Conservation (phyloP, 345 rosid species). For the Populus ilicifolia region DNA sequence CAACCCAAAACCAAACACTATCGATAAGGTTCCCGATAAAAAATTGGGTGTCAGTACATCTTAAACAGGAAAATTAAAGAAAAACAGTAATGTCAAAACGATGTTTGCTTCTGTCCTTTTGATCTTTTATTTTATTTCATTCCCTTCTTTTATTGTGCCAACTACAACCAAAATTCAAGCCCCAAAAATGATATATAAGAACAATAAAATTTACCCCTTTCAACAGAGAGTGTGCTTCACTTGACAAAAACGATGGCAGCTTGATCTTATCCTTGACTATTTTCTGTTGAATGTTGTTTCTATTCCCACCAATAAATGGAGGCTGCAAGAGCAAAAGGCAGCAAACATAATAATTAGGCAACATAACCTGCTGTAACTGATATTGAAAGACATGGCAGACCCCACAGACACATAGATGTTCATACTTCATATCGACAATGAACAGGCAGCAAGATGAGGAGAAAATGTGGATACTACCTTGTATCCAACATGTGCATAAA, state of each 20-base stretch:
- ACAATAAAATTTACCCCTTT: constrained; percentile 55
- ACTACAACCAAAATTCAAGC: neutral
- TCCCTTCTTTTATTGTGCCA: neutral
- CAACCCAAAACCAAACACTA: neutral
- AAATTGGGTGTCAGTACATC: neutral
- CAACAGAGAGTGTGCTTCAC: constrained; percentile 73
- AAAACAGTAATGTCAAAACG: neutral
- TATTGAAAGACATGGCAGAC: neutral
- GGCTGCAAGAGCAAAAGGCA: constrained; percentile 48
- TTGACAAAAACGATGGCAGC: constrained; percentile 63
- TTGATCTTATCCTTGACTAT: constrained; percentile 78
- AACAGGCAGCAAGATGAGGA: neutral
- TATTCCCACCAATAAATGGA: constrained; percentile 64
- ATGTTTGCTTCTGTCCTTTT: neutral
- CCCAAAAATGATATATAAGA: neutral
- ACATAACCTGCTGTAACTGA: neutral
- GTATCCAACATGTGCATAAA: neutral
- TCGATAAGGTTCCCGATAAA: neutral
- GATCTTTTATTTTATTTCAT: neutral
- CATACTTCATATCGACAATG: neutral
- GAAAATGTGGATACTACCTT: neutral
- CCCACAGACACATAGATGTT: neutral
- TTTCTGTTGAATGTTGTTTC: constrained; percentile 66
- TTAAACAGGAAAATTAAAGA: neutral
- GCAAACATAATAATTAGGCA: neutral